These are phyloP conservation scores for Ulota crispa DNA, from an alignment of 225 moss, liverwort and hornwort species.

Conservation along the genomic window DNA sequence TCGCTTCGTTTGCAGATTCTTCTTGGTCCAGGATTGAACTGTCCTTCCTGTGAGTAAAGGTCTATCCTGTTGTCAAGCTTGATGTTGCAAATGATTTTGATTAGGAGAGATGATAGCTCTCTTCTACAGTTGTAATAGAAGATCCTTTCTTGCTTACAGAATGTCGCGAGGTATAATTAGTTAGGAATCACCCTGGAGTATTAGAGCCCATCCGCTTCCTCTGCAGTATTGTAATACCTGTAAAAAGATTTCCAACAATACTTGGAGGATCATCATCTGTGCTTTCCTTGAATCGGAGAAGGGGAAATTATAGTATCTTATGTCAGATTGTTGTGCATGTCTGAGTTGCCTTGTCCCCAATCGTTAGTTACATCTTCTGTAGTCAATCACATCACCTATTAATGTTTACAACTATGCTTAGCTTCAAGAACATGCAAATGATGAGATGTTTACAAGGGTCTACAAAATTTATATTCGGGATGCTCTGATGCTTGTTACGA, in stretches of 20 bases:
- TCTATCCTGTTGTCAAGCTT: conserved; percentile 42
- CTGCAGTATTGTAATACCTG: not conserved
- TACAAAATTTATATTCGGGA: not conserved
- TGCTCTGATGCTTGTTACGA: conserved; percentile 7
- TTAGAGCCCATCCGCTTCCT: not conserved
- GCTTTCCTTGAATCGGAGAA: conserved; percentile 7
- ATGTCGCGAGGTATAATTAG: not conserved
- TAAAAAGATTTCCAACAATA: not conserved
- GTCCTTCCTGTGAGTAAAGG: conserved; percentile 55
- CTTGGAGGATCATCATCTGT: conserved; percentile 6
- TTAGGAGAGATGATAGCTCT: conserved; percentile 7
- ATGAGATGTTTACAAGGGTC: not conserved
- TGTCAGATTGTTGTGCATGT: conserved; percentile 11
- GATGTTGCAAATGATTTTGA: conserved; percentile 20
- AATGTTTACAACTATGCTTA: not conserved
- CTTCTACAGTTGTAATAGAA: not conserved
- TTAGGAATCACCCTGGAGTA: not conserved
- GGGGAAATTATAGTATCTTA: not conserved
- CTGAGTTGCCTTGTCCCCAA: not conserved
- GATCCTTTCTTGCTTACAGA: not conserved
- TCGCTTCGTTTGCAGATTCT: conserved; percentile 72
- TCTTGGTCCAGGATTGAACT: conserved; percentile 61
- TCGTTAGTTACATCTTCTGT: not conserved
- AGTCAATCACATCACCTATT: not conserved
- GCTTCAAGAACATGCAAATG: not conserved